A percentile compares a stretch with the other conserved stretches of the same genome.
phyloP scores from a whole-genome alignment of 176 grass and related monocot genomes.

The Lolium perenne region DNA sequence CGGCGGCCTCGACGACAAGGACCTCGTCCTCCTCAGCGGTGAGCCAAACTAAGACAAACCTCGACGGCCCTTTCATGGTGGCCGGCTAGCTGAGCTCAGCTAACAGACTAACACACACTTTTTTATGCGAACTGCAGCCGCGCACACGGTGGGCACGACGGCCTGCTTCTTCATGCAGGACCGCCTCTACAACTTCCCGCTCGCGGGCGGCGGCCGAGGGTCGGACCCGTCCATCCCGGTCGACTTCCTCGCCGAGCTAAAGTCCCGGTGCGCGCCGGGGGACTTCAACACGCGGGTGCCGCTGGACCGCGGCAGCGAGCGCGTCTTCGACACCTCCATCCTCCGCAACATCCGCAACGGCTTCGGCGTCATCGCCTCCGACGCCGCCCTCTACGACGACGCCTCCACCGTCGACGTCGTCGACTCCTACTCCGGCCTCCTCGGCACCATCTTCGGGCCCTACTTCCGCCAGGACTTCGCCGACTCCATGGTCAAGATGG shows the following conservation, averaged over 20 bases:
- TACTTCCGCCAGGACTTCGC: constrained; percentile 78
- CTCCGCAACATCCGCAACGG: constrained; percentile 84
- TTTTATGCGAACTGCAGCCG: constrained; percentile 42
- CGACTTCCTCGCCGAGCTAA: constrained; percentile 63
- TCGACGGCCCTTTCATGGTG: not conserved
- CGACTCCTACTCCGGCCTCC: constrained; percentile 74
- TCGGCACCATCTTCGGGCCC: constrained; percentile 53
- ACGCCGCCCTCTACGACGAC: constrained; percentile 79
- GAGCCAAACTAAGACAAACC: not conserved
- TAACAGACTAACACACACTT: not conserved
- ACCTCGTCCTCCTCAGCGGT: constrained; percentile 83
- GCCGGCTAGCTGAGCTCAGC: not conserved
- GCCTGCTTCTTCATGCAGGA: constrained; percentile 89
- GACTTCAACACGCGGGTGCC: constrained; percentile 69
- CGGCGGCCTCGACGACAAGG: constrained; percentile 68
- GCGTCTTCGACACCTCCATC: constrained; percentile 68
- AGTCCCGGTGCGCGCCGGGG: constrained; percentile 67
- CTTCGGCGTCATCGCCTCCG: constrained; percentile 72
- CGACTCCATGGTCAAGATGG: constrained; percentile 81
- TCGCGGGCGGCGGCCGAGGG: constrained; percentile 31
- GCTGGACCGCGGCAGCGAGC: constrained; percentile 73
- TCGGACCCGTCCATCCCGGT: constrained; percentile 69
- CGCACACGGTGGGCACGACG: constrained; percentile 91
- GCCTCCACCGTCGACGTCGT: constrained; percentile 65
- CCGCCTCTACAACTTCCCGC: constrained; percentile 76